Evolutionary conservation across 345 rosid genomes (phyloP).

Genomic region (Aquilaria malaccensis): DNA sequence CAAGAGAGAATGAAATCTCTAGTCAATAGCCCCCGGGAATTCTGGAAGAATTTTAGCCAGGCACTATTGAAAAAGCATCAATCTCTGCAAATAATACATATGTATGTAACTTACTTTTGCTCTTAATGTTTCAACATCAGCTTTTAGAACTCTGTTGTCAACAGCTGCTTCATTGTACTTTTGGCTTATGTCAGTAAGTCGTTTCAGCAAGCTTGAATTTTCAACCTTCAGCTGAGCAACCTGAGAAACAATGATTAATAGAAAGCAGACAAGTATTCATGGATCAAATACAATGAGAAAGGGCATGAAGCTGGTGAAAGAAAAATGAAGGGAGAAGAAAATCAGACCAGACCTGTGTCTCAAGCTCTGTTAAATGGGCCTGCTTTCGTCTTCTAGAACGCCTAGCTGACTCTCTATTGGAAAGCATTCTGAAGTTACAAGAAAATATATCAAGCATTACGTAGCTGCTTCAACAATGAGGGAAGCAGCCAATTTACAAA

Average conservation of each 20-base stretch:
- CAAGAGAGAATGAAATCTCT: background rate
- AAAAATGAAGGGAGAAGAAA: background rate
- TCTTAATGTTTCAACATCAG: slow-evolving; percentile 83
- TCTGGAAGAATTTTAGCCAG: too few relatives aligned
- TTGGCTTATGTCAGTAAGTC: slow-evolving; percentile 65
- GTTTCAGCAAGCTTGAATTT: slow-evolving; percentile 55
- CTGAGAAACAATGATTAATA: slow-evolving; percentile 24
- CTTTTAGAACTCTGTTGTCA: slow-evolving; percentile 87
- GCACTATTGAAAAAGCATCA: too few relatives aligned
- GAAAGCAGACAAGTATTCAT: too few relatives aligned
- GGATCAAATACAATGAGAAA: too few relatives aligned
- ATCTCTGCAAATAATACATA: background rate
- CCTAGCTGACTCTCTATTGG: slow-evolving; percentile 96
- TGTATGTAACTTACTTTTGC: slow-evolving; percentile 55
- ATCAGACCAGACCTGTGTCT: slow-evolving; percentile 55
- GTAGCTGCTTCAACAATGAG: too few relatives aligned
- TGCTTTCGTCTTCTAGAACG: slow-evolving; percentile 95
- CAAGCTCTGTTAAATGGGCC: slow-evolving; percentile 84
- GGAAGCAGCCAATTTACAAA: too few relatives aligned
- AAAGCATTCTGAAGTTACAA: slow-evolving; percentile 61
- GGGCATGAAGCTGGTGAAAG: background rate
- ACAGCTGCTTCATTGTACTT: slow-evolving; percentile 72
- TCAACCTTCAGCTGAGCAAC: slow-evolving; percentile 80
- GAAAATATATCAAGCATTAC: too few relatives aligned
- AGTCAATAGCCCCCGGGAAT: too few relatives aligned